Base-by-base conservation (phyloP, 345 rosid genomes). In the Aquilaria sinensis region DNA sequence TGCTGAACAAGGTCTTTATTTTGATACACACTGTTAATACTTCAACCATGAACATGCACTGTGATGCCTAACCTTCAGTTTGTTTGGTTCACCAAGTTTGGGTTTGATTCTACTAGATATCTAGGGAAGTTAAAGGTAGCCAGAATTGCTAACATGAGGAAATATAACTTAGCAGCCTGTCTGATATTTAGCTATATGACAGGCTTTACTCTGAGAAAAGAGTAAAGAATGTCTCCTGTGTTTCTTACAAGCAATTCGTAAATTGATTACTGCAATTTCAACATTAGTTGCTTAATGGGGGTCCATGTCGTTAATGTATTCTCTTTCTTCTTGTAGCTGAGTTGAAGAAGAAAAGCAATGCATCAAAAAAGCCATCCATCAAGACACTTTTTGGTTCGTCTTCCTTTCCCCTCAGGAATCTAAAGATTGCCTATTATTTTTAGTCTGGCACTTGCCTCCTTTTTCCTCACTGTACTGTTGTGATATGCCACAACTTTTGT, bases 371-470 rank as follows among this genome's bases (percentile, higher is more conserved):
- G 72, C 97, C 96, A 51, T 78, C 93, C 10, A 60, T 90, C 67
- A 90, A 81, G 83, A 75, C 96, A 57, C 86, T 90, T 33, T 90
- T 90, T 59, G 97, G 97, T 90, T 80, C 6, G 67, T 51, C 33
- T 10, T 6, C 41, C 10, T 16, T 15, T 54, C 53, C 53, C 52
- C 41, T 53, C 23, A 23, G 23, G 23, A 23, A 23, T 23, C 23
- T 23, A 23, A 23, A 23, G 23, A 23, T 23, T 23, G 23, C 1
- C 23, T 23, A 23, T 37, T 37, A 37, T 5, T 37, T 37, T 3
- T 37, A 37, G 43, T 9, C 7, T 37, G 8, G 5, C 43, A 37
- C 43, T 37, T 37, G 43, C 43, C 4, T 37, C 3, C 43, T 3
- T 37, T 37, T 37, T 37, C 43, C 5, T 37, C 43, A 37, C 43